Percentiles rank a stretch among this genome's conserved stretches.
These are phyloP conservation scores for Stagonosporopsis rhizophila DNA, from an alignment of 2,329 filamentous ascomycete genomes.

Conservation along the genomic window DNA sequence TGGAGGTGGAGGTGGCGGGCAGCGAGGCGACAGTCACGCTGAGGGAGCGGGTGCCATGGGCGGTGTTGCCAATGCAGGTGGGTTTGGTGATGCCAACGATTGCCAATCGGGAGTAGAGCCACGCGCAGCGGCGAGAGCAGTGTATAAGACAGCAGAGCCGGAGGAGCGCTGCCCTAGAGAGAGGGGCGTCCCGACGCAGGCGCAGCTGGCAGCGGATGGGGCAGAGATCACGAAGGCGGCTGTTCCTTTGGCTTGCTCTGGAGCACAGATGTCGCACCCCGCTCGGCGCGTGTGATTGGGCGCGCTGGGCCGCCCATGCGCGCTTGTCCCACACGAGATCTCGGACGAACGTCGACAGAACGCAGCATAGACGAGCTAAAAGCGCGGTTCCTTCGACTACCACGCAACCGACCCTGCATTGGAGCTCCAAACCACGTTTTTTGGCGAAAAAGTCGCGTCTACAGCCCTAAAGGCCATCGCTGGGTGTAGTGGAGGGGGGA, in stretches of 20 bases:
- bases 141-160: constrained; percentile 38
- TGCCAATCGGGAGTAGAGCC: constrained; percentile 33
- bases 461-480: constrained; percentile 36
- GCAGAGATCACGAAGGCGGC: constrained; percentile 36
- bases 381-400: constrained; percentile 36
- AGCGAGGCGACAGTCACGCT: not conserved
- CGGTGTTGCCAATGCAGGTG: constrained; percentile 20
- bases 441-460: constrained; percentile 42
- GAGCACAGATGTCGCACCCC: constrained; percentile 25
- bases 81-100: constrained; percentile 27
- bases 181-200: constrained; percentile 39
- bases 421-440: constrained; percentile 39
- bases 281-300: constrained; percentile 24
- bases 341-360: constrained; percentile 28
- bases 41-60: constrained; percentile 8
- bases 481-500: constrained; percentile 35
- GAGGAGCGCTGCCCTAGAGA: constrained; percentile 27
- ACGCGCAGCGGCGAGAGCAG: constrained; percentile 39
- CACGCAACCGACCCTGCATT: constrained; percentile 35
- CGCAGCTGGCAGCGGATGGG: constrained; percentile 39
- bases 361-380: constrained; percentile 29
- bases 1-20: not conserved
- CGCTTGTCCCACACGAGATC: constrained; percentile 29
- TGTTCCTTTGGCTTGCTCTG: constrained; percentile 35
- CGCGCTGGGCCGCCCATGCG: constrained; percentile 24